Base-by-base conservation (phyloP, 371 early-diverging fungal genomes). In the Lichtheimia corymbifera region DNA sequence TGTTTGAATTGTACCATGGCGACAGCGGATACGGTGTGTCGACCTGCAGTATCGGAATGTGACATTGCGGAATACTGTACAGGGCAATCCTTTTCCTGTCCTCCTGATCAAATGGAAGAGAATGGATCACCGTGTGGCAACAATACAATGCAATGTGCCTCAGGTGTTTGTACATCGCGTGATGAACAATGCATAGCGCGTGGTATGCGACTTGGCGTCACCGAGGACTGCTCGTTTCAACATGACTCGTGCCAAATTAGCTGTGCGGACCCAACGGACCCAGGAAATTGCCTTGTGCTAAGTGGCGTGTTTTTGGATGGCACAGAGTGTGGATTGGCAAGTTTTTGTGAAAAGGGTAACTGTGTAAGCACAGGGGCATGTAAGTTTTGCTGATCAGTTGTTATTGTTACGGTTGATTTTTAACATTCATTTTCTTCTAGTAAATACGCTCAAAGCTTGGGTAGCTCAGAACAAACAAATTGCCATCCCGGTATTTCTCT, bases 131-230 rank as follows among this genome's bases (percentile, higher is more conserved):
- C 83, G 0, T 97, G 97, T 64, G 80, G 79, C 13, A 79, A 81
- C 51, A 52, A 61, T 3, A 77, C 73, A 2, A 78, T 88, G 65
- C 68, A 83, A 56, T 97, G 97, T 72, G 95, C 97, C 28, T 88
- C 88, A 11, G 97, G 97, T 12, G 63, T 88, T 14, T 97, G 97
- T 71, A 97, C 97, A 13, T 90, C 88, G 3, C 78, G 95, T 20
- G 93, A 93, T 68, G 80, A 83, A 11, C 96, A 95, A 71, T 96
- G 97, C 63, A 74, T 75, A 54, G 77, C 86, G 20, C 78, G 88
- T 30, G 84, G 86, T 5, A 66, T 77, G 42, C 79, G 88, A 22
- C 68, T 80, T 15, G 80, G 87, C 43, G 77, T 83, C 54, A 76
- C 76, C n/a, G 53, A 72, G 50, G 68, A 73, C 24, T 79, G 79